Base-by-base conservation (phyloP, 2,329 filamentous ascomycete genomes). In the Hypoxylon sp. region DNA sequence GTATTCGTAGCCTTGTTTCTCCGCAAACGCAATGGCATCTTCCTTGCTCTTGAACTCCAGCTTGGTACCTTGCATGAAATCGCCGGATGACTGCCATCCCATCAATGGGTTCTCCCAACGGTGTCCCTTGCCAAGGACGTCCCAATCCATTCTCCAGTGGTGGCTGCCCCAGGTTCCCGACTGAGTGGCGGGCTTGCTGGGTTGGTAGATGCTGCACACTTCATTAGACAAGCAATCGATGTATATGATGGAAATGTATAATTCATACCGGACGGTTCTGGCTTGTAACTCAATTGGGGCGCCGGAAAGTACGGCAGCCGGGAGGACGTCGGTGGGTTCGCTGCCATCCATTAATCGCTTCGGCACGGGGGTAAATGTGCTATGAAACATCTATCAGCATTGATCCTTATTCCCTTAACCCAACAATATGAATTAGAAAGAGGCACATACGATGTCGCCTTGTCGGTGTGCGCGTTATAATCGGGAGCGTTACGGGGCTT, bases 1-100 rank as follows among this genome's bases (percentile, higher is more conserved):
- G 82, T 97, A 99, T 80, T 99, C 95, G 79, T 99, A 99, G 36
- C 97, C 96, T 82, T 99, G 96, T 87, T 98, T 99, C 84, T 98
- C 92, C 23, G 97, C 96, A 78, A 99, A 99, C 65, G 86, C 84
- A 76, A 99, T 95, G 72, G 96, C 96, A 75, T 97, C 95, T 79
- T 98, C 94, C 86, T 97, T 98, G 75, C 85, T 87, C 81, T 92
- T 92, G 87, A 99, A 99, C 81, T 91, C 91, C 75, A 99, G 82
- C 79, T 94, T 89, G 52, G 94, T 97, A 77, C 94, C 95, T 81
- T 99, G 94, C 93, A 99, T 96, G 78, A 89, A 89, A 81, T 99
- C 96, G 61, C 87, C 95, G 17, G 94, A 97, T 23, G 95, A 98
- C 80, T 98, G 94, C 97, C 97, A 99, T 67, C 96, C 96, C 89